Conservation (phyloP, 306 rosid species). For the Glycine latifolia region DNA sequence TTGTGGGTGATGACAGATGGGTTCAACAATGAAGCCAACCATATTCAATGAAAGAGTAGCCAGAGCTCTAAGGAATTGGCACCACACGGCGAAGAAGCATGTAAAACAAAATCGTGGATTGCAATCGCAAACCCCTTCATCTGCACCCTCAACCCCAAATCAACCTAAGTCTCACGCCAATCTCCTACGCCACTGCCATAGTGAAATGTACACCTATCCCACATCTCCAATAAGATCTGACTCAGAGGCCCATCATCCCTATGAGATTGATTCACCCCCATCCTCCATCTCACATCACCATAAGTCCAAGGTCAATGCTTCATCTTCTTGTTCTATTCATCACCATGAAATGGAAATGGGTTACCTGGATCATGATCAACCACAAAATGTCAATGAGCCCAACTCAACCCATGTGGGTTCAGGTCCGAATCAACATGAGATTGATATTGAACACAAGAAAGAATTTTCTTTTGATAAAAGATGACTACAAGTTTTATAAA, state of each 20-base stretch:
- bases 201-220: slow-evolving; percentile 50
- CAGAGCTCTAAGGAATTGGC: slow-evolving; percentile 72
- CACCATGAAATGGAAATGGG: background rate
- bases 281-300: background rate
- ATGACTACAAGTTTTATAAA: background rate
- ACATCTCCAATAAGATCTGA: slow-evolving; percentile 52
- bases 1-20: slow-evolving; percentile 63
- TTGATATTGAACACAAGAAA: background rate
- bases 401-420: background rate
- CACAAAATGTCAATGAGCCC: background rate
- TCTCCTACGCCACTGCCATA: slow-evolving; percentile 51
- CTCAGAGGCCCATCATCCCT: slow-evolving; percentile 6
- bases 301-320: background rate
- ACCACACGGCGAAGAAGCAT: slow-evolving; percentile 65
- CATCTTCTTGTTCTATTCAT: background rate
- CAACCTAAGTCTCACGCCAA: slow-evolving; percentile 55
- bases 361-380: background rate
- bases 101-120: slow-evolving; percentile 61
- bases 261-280: background rate
- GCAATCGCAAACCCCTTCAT: slow-evolving; percentile 46
- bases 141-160: slow-evolving; percentile 62
- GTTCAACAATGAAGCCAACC: slow-evolving; percentile 73
- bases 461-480: background rate
- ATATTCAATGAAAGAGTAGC: slow-evolving; percentile 80
- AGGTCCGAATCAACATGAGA: background rate